Base-by-base conservation (phyloP, 352 stramenopile species). In the Phytophthora lateralis region DNA sequence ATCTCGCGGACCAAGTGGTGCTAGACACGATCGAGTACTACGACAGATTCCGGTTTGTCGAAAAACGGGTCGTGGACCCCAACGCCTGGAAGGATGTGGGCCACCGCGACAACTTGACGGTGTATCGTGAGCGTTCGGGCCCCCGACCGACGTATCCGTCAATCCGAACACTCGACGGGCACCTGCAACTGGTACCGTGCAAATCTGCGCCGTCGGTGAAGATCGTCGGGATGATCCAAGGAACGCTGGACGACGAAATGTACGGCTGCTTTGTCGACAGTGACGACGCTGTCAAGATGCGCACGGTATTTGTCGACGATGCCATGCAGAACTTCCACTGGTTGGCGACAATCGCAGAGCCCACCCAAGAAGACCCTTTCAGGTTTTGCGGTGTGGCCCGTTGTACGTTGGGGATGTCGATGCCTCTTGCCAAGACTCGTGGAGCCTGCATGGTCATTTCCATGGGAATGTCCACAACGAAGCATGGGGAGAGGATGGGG, bases 191-290 rank as follows among this genome's bases (percentile, higher is more conserved):
- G 7, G 61, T 75, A 5, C 47, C 64, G 12, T 66, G 66, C 39
- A 69, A 65, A 45, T 69, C 74, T 12, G 68, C 73, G 8, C 71
- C 71, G 15, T 60, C 75, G 1, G 52, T 73, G 6, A 63, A 80
- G 35, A 66, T 71, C 27, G 60, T 75, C 39, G 76, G 76, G 4
- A 71, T 70, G 37, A 58, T 86, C 24, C 62, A 72, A 20, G 76
- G 74, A 2, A 64, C 63, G 3, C 50, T 76, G n/a, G 63, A 79
- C 11, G 77, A 87, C 46, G 55, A 73, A 21, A 79, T 87, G 45
- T 82, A 85, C 56, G 77, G 83, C 46, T 76, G 63, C 39, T 74
- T 83, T 12, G 69, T 84, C 10, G 58, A 85, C 49, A 75, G 71
- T 54, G 66, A 78, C 44, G 66, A 76, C n/a, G 42, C 56, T 17